These are phyloP conservation scores for Aspergillus nomiae DNA, from an alignment of 2,329 filamentous ascomycete species.

Conservation along the genomic window DNA sequence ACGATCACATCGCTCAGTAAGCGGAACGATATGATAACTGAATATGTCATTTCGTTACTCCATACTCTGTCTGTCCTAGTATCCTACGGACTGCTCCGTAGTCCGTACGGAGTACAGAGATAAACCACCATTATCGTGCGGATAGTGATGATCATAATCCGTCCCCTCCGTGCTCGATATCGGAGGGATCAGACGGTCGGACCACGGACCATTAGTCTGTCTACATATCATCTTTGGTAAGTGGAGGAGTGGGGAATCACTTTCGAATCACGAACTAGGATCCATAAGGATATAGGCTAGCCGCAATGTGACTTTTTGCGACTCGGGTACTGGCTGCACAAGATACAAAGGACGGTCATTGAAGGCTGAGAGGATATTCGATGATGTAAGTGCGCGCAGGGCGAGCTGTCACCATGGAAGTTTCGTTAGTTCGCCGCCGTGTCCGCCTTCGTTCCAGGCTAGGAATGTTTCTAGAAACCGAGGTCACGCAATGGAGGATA, in stretches of 20 bases:
- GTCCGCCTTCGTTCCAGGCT: conserved; percentile 6
- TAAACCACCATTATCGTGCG: neutral
- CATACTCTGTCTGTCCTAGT: conserved; percentile 2
- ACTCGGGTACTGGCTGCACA: neutral
- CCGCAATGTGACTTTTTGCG: conserved; percentile 6
- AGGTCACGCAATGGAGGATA: conserved; percentile 2
- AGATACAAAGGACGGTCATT: neutral
- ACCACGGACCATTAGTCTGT: conserved; percentile 12
- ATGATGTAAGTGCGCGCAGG: conserved; percentile 14
- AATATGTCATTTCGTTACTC: neutral
- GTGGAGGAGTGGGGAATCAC: conserved; percentile 24
- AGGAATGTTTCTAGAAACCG: conserved; percentile 15
- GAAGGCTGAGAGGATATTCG: neutral
- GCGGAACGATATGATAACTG: neutral
- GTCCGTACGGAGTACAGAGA: neutral
- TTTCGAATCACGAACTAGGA: conserved; percentile 8
- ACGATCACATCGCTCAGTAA: neutral
- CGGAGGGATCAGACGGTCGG: conserved; percentile 13
- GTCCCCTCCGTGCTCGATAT: conserved; percentile 5
- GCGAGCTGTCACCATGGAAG: conserved; percentile 12
- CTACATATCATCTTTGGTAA: conserved; percentile 12
- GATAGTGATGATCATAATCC: neutral
- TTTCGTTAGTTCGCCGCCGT: neutral
- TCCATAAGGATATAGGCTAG: conserved; percentile 6
- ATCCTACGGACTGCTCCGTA: neutral